Percentiles rank a stretch among this genome's conserved stretches.
Evolutionary conservation across 257 asterid genomes (phyloP).

Genomic region (Dorcoceras hygrometricum): DNA sequence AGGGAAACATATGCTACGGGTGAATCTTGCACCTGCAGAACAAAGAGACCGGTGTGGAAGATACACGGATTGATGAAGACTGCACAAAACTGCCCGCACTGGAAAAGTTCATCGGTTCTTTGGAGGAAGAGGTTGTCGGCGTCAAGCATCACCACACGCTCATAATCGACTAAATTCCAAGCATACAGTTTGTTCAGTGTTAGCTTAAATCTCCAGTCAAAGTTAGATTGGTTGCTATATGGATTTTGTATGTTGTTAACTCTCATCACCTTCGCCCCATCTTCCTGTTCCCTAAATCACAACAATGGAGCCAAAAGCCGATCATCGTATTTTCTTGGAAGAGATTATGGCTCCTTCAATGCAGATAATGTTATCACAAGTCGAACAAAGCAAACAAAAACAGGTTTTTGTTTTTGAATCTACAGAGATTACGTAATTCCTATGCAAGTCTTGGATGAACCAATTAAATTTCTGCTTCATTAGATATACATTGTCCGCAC

Average conservation of each 20-base stretch:
- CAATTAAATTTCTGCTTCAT: too few relatives aligned
- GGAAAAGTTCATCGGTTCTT: slow-evolving; percentile 78
- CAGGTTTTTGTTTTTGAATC: background rate
- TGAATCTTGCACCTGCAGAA: slow-evolving; percentile 57
- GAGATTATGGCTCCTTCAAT: background rate
- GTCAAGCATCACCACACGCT: slow-evolving; percentile 86
- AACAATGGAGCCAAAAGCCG: background rate
- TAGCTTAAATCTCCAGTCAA: slow-evolving; percentile 67
- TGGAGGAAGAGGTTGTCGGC: slow-evolving; percentile 84
- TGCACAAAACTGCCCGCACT: slow-evolving; percentile 87
- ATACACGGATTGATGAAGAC: slow-evolving; percentile 94
- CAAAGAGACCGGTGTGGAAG: slow-evolving; percentile 94
- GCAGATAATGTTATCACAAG: background rate
- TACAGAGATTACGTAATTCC: too few relatives aligned
- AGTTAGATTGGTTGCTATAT: slow-evolving; percentile 38
- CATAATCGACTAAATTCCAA: slow-evolving; percentile 82
- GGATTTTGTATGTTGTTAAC: slow-evolving; percentile 75
- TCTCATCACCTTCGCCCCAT: slow-evolving; percentile 69
- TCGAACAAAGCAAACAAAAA: background rate
- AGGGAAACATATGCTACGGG: background rate
- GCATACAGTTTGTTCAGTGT: slow-evolving; percentile 84
- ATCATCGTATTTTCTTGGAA: slow-evolving; percentile 11
- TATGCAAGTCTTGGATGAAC: too few relatives aligned
- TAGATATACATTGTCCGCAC: too few relatives aligned
- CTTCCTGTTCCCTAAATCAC: slow-evolving; percentile 54